phyloP scores from a whole-genome alignment of 2,329 filamentous ascomycete species.

The Elsinoe australis region DNA sequence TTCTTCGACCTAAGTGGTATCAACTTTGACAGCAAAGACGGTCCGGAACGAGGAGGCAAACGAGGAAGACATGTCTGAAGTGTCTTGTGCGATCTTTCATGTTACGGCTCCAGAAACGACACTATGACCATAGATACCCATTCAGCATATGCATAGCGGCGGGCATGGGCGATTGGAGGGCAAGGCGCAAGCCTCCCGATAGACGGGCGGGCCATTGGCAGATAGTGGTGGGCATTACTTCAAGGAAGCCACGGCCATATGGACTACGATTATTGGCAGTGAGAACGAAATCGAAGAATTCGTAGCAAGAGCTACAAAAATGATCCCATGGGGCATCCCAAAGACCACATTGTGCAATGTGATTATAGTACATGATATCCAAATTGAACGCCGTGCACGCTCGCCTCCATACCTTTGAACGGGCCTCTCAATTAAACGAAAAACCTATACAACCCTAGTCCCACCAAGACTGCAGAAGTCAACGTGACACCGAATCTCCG shows the following conservation, averaged over 20 bases:
- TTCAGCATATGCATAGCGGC: conserved; percentile 8
- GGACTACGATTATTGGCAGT: background rate
- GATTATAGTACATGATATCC: no score
- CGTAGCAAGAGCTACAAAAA: background rate
- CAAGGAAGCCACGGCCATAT: no score
- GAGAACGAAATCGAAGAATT: background rate
- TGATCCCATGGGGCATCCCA: background rate
- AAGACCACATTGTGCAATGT: no score
- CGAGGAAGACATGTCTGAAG: conserved; percentile 29
- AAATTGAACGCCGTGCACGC: no score
- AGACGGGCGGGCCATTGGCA: no score
- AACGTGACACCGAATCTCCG: conserved; percentile 36
- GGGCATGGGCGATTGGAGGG: background rate
- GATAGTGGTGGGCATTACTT: no score
- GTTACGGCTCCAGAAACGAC: conserved; percentile 11
- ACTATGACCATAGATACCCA: conserved; percentile 4
- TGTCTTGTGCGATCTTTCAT: background rate
- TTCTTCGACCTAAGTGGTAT: conserved; percentile 65
- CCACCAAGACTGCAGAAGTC: conserved; percentile 35
- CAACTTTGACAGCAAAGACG: conserved; percentile 52
- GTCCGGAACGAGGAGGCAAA: conserved; percentile 29
- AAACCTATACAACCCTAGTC: conserved; percentile 37
- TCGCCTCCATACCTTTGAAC: background rate
- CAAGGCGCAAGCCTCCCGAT: background rate
- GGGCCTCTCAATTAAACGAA: conserved; percentile 25